Conservation (phyloP, 208 protist genomes). For the Acanthamoeba culbertsoni region DNA sequence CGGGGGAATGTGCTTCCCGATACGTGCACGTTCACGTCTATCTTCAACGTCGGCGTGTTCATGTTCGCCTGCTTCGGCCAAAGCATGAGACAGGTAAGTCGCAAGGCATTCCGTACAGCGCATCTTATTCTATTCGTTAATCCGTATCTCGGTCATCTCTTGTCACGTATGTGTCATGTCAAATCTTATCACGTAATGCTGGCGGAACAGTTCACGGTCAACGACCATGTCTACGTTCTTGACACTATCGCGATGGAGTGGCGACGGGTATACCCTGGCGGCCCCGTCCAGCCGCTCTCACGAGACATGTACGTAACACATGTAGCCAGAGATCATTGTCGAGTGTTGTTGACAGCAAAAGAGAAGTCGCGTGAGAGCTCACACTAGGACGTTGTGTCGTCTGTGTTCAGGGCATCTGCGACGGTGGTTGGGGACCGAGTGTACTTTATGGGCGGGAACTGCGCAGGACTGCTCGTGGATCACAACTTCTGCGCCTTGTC, state of each 20-base stretch:
- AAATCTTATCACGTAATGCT: neutral
- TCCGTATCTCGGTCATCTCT: neutral
- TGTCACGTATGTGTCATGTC: neutral
- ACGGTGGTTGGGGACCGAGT: neutral
- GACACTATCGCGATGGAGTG: constrained; percentile 17
- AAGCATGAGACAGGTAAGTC: neutral
- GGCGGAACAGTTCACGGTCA: neutral
- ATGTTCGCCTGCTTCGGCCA: constrained; percentile 40
- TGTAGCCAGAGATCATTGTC: too few species aligned
- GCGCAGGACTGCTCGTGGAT: neutral
- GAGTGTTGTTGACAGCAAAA: too few species aligned
- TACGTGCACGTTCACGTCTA: constrained; percentile 14
- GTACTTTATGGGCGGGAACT: neutral
- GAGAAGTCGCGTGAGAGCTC: too few species aligned
- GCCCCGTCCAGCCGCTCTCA: neutral
- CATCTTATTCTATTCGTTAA: neutral
- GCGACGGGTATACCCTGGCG: neutral
- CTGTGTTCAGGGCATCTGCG: neutral
- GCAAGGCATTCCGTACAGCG: neutral
- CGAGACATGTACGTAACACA: neutral
- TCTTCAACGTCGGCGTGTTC: neutral
- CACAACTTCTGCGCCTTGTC: neutral
- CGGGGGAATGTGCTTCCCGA: neutral
- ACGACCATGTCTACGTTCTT: neutral
- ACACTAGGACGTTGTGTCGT: neutral